Evolutionary conservation across 768 basidiomycete species (phyloP).

Genomic region (Amanita jacksonii): DNA sequence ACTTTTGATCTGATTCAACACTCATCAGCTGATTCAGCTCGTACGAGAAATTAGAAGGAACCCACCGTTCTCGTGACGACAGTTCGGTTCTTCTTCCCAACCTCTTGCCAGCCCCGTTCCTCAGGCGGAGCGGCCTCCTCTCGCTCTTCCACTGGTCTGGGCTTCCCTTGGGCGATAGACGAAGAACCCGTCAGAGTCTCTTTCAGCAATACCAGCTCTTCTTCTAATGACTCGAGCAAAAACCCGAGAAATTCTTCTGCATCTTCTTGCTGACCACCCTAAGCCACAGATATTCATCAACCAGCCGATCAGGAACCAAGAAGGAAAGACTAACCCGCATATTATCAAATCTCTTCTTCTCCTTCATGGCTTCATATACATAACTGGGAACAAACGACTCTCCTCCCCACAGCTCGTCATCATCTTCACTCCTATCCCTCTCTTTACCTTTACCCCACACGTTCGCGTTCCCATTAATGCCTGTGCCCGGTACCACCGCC

Average conservation of each 20-base stretch:
- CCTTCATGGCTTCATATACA: conserved; percentile 89
- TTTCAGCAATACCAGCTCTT: conserved; percentile 72
- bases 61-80: conserved; percentile 73
- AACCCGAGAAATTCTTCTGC: conserved; percentile 99
- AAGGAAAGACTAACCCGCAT: conserved; percentile 60
- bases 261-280: conserved; percentile 94
- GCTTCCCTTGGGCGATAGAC: conserved; percentile 12
- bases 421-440: conserved; percentile 20
- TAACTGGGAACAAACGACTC: conserved; percentile 79
- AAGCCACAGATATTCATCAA: neutral
- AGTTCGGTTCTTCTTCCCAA: conserved; percentile 78
- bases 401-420: conserved; percentile 39
- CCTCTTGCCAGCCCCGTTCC: conserved; percentile 85
- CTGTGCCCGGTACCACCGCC: conserved; percentile 10
- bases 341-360: conserved; percentile 85
- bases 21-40: neutral
- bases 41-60: conserved; percentile 10
- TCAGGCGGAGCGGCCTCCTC: conserved; percentile 30
- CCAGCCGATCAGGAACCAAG: conserved; percentile 9
- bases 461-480: conserved; percentile 10
- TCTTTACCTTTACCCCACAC: conserved; percentile 18
- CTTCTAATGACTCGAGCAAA: conserved; percentile 89
- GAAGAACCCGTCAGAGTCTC: conserved; percentile 33
- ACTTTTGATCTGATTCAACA: conserved; percentile 48
- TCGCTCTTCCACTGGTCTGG: conserved; percentile 30